Percentiles rank a stretch among this genome's conserved stretches.
Evolutionary conservation across 306 rosid genomes (phyloP).

Genomic region (Lathyrus tuberosus): DNA sequence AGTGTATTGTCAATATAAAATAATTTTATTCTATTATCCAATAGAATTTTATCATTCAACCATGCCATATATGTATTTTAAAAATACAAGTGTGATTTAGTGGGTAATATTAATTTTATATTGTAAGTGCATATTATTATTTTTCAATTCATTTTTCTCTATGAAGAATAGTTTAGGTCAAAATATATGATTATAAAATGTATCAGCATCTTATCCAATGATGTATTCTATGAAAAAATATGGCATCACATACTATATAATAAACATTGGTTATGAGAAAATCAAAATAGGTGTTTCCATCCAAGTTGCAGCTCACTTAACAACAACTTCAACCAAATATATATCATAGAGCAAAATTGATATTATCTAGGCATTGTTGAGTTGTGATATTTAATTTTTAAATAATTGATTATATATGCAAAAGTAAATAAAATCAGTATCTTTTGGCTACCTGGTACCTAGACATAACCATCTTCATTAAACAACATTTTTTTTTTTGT

Average conservation of each 20-base stretch:
- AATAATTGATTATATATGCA: background rate
- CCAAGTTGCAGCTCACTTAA: constrained; percentile 2
- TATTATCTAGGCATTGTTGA: constrained; percentile 3
- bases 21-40: too few relatives aligned
- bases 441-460: background rate
- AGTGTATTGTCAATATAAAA: too few relatives aligned
- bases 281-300: constrained; percentile 9
- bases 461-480: background rate
- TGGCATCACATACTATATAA: constrained; percentile 15
- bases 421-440: too few relatives aligned
- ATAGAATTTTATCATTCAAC: too few relatives aligned
- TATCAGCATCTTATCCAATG: constrained; percentile 33
- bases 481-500: background rate
- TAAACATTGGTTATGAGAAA: background rate
- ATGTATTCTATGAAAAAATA: constrained; percentile 12
- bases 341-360: constrained; percentile 5
- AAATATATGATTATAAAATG: background rate
- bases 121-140: too few relatives aligned
- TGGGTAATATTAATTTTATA: too few relatives aligned
- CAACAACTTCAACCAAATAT: constrained; percentile 14
- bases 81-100: too few relatives aligned
- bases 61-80: too few relatives aligned
- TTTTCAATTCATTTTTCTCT: too few relatives aligned
- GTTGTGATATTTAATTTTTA: background rate
- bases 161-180: background rate